A percentile compares a stretch with the other conserved stretches of the same genome.
These are phyloP conservation scores for Daldinia concentrica DNA, from an alignment of 495 filamentous ascomycete species.

Conservation along the genomic window DNA sequence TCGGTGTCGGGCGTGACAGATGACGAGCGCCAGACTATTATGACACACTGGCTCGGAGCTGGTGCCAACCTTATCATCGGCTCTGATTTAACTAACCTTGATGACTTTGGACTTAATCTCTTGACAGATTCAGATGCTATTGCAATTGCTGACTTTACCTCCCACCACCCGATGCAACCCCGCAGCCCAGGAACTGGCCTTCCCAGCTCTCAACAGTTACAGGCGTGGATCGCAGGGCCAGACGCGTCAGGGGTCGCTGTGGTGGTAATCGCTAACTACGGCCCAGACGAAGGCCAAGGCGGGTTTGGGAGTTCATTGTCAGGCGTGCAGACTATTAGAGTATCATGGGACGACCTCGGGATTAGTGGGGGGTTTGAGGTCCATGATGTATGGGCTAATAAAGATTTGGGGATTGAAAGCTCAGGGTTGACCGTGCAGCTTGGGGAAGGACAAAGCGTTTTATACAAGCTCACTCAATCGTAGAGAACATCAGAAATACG, in stretches of 20 bases:
- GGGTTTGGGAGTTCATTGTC: slow-evolving; percentile 35
- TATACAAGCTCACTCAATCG: slow-evolving; percentile 19
- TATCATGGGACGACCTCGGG: slow-evolving; percentile 41
- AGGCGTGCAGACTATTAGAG: slow-evolving; percentile 36
- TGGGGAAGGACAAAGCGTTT: slow-evolving; percentile 45
- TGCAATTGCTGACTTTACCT: slow-evolving; percentile 34
- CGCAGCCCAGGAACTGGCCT: slow-evolving; percentile 43
- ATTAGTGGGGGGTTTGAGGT: slow-evolving; percentile 34
- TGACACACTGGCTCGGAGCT: slow-evolving; percentile 48
- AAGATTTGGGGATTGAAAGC: slow-evolving; percentile 23
- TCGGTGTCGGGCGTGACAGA: slow-evolving; percentile 44
- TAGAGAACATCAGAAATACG: background rate
- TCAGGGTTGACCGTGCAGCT: slow-evolving; percentile 38
- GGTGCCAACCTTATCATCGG: slow-evolving; percentile 47
- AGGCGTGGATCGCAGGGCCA: slow-evolving; percentile 49
- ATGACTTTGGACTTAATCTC: slow-evolving; percentile 38
- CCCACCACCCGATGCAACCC: slow-evolving; percentile 45
- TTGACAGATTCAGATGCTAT: slow-evolving; percentile 32
- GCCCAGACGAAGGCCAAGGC: slow-evolving; percentile 41
- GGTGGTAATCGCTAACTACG: slow-evolving; percentile 45
- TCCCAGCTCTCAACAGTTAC: slow-evolving; percentile 42
- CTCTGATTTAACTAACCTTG: slow-evolving; percentile 43
- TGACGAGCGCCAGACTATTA: slow-evolving; percentile 39
- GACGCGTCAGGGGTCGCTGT: slow-evolving; percentile 28
- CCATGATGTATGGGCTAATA: slow-evolving; percentile 38